A percentile compares a stretch with the other conserved stretches of the same genome.
Conservation (phyloP, 805 yeast species). For the Lachancea thermotolerans region DNA sequence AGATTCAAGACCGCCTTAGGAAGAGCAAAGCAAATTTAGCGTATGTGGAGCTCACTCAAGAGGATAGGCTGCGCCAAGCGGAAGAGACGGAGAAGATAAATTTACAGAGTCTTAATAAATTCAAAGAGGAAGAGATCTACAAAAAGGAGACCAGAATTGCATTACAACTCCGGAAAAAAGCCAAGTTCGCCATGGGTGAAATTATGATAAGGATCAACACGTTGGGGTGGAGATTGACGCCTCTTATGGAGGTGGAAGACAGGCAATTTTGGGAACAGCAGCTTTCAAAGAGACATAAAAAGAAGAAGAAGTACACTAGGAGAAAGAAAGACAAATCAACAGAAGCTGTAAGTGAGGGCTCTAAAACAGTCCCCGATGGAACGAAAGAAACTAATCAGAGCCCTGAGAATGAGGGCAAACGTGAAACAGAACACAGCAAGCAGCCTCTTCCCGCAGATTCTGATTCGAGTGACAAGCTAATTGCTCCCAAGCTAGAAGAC, state of each 20-base stretch:
- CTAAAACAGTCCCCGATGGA: conserved; percentile 18
- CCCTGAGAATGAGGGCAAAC: not conserved
- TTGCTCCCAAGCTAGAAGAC: too few species aligned
- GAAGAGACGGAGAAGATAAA: conserved; percentile 77
- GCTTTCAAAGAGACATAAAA: conserved; percentile 37
- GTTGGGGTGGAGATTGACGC: conserved; percentile 40
- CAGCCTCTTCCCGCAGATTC: too few species aligned
- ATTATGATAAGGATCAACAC: conserved; percentile 17
- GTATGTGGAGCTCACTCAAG: conserved; percentile 35
- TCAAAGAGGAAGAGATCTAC: conserved; percentile 76
- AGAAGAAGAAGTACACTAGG: conserved; percentile 36
- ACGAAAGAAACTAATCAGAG: not conserved
- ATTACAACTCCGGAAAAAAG: conserved; percentile 57
- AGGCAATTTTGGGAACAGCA: conserved; percentile 39
- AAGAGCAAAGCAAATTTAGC: conserved; percentile 43
- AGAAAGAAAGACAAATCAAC: conserved; percentile 37
- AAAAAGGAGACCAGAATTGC: conserved; percentile 74
- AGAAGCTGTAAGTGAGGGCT: conserved; percentile 1
- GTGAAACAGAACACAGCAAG: too few species aligned
- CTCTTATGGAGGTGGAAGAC: conserved; percentile 54
- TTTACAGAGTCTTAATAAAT: conserved; percentile 62
- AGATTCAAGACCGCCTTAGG: conserved; percentile 35
- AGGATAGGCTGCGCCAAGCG: conserved; percentile 61
- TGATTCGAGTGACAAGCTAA: too few species aligned
- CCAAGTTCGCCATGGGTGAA: conserved; percentile 47